A percentile compares a stretch with the other conserved stretches of the same genome.
Evolutionary conservation across 2,329 filamentous ascomycete species (phyloP).

Genomic region (Fusarium papillatum): DNA sequence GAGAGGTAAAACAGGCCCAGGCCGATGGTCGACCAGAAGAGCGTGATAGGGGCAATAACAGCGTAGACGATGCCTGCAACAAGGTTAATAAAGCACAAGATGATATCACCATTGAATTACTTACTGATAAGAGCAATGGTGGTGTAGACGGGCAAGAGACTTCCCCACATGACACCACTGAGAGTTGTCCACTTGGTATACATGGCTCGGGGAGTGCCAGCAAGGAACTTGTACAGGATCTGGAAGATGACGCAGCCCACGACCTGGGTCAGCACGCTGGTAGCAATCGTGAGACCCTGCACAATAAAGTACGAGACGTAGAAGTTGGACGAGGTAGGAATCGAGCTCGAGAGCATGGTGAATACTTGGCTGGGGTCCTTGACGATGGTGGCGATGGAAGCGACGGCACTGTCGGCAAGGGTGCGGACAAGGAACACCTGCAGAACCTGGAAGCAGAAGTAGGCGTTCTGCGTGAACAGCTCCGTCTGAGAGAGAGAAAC

Average conservation of each 20-base stretch:
- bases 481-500: slow-evolving; percentile 86
- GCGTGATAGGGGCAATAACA: slow-evolving; percentile 85
- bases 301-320: slow-evolving; percentile 93
- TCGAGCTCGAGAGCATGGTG: slow-evolving; percentile 74
- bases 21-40: slow-evolving; percentile 84
- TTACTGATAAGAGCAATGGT: slow-evolving; percentile 79
- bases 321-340: slow-evolving; percentile 92
- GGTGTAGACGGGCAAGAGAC: slow-evolving; percentile 80
- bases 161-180: slow-evolving; percentile 81
- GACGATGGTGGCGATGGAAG: slow-evolving; percentile 74
- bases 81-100: slow-evolving; percentile 32
- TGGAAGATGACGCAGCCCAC: slow-evolving; percentile 76
- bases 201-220: slow-evolving; percentile 84
- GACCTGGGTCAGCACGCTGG: slow-evolving; percentile 79
- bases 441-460: slow-evolving; percentile 92
- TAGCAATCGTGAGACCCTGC: slow-evolving; percentile 84
- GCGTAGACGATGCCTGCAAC: slow-evolving; percentile 78
- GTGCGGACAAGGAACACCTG: slow-evolving; percentile 94
- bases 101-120: slow-evolving; percentile 24
- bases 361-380: slow-evolving; percentile 73
- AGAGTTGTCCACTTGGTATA: slow-evolving; percentile 81
- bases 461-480: slow-evolving; percentile 90
- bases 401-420: slow-evolving; percentile 81
- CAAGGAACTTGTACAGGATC: slow-evolving; percentile 76
- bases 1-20: slow-evolving; percentile 86